Conservation (phyloP, 345 rosid genomes). For the Noccaea caerulescens region DNA sequence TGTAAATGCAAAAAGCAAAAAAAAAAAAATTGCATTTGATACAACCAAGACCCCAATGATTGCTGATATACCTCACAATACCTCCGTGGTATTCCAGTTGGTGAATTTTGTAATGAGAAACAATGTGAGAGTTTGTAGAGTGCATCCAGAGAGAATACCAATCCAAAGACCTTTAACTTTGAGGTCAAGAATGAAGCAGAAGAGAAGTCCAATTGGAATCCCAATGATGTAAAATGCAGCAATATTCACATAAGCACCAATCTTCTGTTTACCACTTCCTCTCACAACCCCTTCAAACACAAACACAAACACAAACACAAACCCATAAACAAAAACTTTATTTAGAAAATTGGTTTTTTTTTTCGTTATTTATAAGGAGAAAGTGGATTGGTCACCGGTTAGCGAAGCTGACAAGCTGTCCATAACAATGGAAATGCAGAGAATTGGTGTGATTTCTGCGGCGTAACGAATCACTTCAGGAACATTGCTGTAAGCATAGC, state of each 20-base stretch:
- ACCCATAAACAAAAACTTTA: not conserved
- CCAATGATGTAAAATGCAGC: constrained; percentile 31
- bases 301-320: no score
- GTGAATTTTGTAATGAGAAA: constrained; percentile 23
- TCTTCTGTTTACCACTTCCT: constrained; percentile 17
- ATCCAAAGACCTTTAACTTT: constrained; percentile 35
- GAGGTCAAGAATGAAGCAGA: constrained; percentile 19
- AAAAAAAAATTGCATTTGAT: no score
- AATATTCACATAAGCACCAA: constrained; percentile 28
- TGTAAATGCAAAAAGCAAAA: no score
- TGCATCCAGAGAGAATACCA: constrained; percentile 32
- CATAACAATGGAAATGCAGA: constrained; percentile 22
- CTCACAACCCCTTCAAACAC: constrained; percentile 5
- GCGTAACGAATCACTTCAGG: constrained; percentile 7
- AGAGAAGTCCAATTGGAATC: constrained; percentile 17
- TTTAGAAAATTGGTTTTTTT: not conserved
- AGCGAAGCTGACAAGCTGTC: constrained; percentile 1
- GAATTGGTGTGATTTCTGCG: constrained; percentile 12
- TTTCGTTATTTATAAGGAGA: not conserved
- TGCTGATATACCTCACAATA: not conserved
- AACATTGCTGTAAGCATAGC: not conserved
- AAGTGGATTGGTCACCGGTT: not conserved
- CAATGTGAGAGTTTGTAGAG: constrained; percentile 25
- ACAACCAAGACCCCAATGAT: no score
- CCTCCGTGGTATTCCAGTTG: constrained; percentile 3